These are phyloP conservation scores for Entelexis paramagnoliae DNA, from an alignment of 1,139 yeast genomes.

Conservation along the genomic window DNA sequence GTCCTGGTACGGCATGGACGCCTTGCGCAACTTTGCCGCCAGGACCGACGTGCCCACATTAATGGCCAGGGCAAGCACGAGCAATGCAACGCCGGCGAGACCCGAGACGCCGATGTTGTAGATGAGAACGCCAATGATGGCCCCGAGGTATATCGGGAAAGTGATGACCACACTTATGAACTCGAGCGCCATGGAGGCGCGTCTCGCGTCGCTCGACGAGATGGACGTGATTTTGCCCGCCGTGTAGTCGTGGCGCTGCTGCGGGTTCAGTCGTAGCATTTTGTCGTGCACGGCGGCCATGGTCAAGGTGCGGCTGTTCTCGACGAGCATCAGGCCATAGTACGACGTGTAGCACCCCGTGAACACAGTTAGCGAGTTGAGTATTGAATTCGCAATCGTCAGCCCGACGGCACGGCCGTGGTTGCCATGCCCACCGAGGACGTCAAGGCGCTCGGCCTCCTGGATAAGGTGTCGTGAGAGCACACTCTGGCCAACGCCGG, in stretches of 20 bases:
- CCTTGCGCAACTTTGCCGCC: constrained; percentile 37
- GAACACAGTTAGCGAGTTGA: not conserved
- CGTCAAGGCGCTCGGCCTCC: constrained; percentile 13
- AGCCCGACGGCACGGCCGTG: constrained; percentile 19
- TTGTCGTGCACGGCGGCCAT: constrained; percentile 47
- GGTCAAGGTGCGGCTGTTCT: constrained; percentile 13
- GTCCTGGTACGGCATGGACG: constrained; percentile 28
- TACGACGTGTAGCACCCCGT: not conserved
- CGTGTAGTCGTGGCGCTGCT: constrained; percentile 49
- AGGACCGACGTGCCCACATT: constrained; percentile 14
- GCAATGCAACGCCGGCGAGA: constrained; percentile 49
- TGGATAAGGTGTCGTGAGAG: constrained; percentile 19
- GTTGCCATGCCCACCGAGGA: not conserved
- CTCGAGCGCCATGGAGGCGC: constrained; percentile 63
- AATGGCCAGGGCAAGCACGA: constrained; percentile 28
- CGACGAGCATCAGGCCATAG: constrained; percentile 12
- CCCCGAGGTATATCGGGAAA: constrained; percentile 57
- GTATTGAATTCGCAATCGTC: constrained; percentile 12
- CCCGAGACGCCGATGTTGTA: constrained; percentile 66
- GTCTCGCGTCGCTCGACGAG: constrained; percentile 68
- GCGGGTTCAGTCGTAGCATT: constrained; percentile 49
- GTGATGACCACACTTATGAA: constrained; percentile 55
- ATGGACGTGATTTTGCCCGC: constrained; percentile 60
- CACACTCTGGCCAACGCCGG: constrained; percentile 17
- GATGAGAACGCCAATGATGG: constrained; percentile 51